Evolutionary conservation across 2,329 filamentous ascomycete genomes (phyloP).

Genomic region (Fusarium nodosum): DNA sequence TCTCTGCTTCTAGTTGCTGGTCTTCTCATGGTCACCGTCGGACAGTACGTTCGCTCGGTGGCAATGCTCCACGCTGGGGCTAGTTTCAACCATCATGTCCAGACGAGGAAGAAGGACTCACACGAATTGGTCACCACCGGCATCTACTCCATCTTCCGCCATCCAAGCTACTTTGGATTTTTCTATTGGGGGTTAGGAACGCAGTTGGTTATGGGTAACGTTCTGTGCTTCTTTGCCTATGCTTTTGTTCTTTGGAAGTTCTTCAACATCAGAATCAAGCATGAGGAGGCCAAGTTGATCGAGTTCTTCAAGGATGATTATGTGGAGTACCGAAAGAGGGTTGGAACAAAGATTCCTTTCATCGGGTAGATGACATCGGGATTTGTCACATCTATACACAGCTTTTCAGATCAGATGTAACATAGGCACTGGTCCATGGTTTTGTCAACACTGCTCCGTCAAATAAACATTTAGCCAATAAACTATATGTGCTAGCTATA

Average conservation of each 20-base stretch:
- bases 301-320: conserved; percentile 90
- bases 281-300: conserved; percentile 83
- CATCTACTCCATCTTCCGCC: conserved; percentile 80
- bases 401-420: neutral
- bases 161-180: conserved; percentile 97
- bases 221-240: conserved; percentile 82
- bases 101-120: conserved; percentile 73
- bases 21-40: conserved; percentile 72
- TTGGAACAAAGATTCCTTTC: conserved; percentile 85
- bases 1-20: conserved; percentile 67
- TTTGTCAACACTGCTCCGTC: conserved; percentile 12
- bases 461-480: conserved; percentile 15
- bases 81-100: conserved; percentile 92
- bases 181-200: conserved; percentile 99
- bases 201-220: conserved; percentile 89
- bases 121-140: conserved; percentile 88
- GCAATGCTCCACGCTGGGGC: conserved; percentile 92
- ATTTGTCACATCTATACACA: neutral
- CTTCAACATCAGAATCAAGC: conserved; percentile 79
- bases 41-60: conserved; percentile 80
- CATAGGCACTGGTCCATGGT: neutral
- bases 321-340: conserved; percentile 76
- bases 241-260: conserved; percentile 84
- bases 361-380: conserved; percentile 44
- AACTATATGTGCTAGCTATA: conserved; percentile 6